phyloP scores from a whole-genome alignment of 176 grass and related monocot species.

The Oryza glumipatula region DNA sequence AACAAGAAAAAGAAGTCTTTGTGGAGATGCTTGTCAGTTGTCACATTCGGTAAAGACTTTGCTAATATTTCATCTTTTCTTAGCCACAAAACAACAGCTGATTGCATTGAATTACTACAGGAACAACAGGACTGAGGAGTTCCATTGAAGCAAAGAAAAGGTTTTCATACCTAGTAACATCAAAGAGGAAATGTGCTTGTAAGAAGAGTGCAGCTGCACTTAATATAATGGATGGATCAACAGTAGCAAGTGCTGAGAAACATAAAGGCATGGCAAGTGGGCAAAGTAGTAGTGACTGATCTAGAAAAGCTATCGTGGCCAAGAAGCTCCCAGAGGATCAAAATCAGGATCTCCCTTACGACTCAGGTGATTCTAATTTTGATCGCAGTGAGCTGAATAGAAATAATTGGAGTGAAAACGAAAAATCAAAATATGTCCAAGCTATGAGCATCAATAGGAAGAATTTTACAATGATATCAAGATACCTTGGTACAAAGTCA shows the following conservation, averaged over 20 bases:
- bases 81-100: too few relatives aligned
- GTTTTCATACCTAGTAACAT: constrained; percentile 47
- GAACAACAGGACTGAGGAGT: constrained; percentile 60
- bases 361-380: constrained; percentile 39
- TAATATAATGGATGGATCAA: constrained; percentile 42
- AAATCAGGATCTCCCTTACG: constrained; percentile 7
- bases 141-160: constrained; percentile 58
- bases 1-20: constrained; percentile 59
- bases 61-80: constrained; percentile 42
- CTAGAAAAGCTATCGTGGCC: neutral
- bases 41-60: constrained; percentile 56
- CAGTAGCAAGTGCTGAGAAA: constrained; percentile 27
- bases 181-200: constrained; percentile 44
- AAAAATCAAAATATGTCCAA: constrained; percentile 51
- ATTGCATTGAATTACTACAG: constrained; percentile 57
- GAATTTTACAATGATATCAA: constrained; percentile 55
- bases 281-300: constrained; percentile 16
- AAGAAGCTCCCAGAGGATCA: constrained; percentile 16
- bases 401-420: constrained; percentile 52
- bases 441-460: constrained; percentile 54
- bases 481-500: constrained; percentile 50
- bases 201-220: constrained; percentile 35
- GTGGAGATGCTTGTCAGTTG: constrained; percentile 55
- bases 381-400: constrained; percentile 47
- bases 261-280: neutral